Conservation (phyloP, 2,329 filamentous ascomycete species). For the Sporothrix pseudoabietina region DNA sequence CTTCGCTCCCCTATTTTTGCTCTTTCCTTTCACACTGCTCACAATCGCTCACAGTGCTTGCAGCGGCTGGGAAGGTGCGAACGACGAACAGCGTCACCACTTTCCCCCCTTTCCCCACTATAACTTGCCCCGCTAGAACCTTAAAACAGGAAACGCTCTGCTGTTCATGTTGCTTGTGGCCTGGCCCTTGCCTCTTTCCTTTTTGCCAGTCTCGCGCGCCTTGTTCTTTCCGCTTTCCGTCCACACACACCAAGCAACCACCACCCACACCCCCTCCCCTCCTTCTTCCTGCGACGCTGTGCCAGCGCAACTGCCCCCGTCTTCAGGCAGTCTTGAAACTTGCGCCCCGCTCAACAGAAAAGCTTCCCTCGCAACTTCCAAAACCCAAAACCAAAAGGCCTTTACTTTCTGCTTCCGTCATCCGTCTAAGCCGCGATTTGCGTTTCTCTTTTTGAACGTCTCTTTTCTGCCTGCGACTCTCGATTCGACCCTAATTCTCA, state of each 20-base stretch:
- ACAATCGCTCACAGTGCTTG: slow-evolving; percentile 11
- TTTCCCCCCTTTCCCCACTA: slow-evolving; percentile 25
- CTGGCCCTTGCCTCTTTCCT: background rate
- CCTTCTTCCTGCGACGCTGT: slow-evolving; percentile 21
- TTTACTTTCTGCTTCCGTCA: background rate
- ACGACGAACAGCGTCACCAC: slow-evolving; percentile 13
- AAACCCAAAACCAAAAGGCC: slow-evolving; percentile 1
- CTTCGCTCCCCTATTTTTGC: background rate
- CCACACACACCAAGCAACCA: background rate
- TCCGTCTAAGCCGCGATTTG: slow-evolving; percentile 6
- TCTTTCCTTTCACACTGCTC: background rate
- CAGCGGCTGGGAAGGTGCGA: background rate
- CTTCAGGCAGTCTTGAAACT: slow-evolving; percentile 33
- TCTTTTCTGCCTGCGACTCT: background rate
- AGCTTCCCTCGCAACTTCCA: background rate
- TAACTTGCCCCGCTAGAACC: slow-evolving; percentile 31
- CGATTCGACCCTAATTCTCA: background rate
- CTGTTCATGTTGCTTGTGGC: background rate
- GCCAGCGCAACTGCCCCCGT: slow-evolving; percentile 20
- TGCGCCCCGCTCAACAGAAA: slow-evolving; percentile 26
- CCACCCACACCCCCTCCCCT: background rate
- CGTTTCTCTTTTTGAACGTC: background rate
- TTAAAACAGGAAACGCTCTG: slow-evolving; percentile 28
- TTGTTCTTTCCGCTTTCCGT: slow-evolving; percentile 22
- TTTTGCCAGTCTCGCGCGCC: background rate